Base-by-base conservation (phyloP, 2,329 filamentous ascomycete genomes). In the Botrytis pseudocinerea region DNA sequence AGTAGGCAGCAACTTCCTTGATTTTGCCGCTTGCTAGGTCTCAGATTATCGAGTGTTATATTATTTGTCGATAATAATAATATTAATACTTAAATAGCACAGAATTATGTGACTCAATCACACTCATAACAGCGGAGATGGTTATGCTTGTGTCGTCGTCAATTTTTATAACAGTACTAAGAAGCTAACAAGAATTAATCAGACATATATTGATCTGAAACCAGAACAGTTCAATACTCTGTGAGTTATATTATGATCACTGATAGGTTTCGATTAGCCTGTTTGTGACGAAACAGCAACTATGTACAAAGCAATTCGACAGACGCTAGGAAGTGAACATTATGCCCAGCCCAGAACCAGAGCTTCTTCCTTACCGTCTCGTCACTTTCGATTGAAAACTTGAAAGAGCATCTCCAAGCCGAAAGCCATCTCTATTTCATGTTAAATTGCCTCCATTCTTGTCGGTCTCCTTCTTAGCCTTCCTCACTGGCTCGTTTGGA, bases 381-480 rank as follows among this genome's bases (percentile, higher is more conserved):
- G 0, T 60, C 9, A 14, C 4, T 8, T 3, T 60, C 0, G 9
- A 60, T 18, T 14, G 35, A 4, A 60, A 25, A 1, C 1, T 6
- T 35, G 57, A 60, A 35, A 35, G 2, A 14, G 16, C 8, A 35
- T 2, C 57, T 18, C 4, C 3, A 60, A 60, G 1, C 12, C 32
- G 4, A 22, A 18, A 38, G 20, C 57, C 3, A 0, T 60, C 35
- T 38, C 1, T 20, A 32, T 35, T 25, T 9, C 22, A 20, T 1
- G 20, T 2, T 7, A 32, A 25, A 60, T 32, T 0, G 20, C 2
- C 32, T 14, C 4, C 28, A 9, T 14, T 0, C 28, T 25, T 35
- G 4, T 4, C 4, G 20, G 10, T 4, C 18, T 60, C 22, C 57
- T 35, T 38, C 14, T 18, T 2, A 57, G 4, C 0, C 0, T 14